Conservation (phyloP, 495 filamentous ascomycete genomes). For the Xylona heveae region DNA sequence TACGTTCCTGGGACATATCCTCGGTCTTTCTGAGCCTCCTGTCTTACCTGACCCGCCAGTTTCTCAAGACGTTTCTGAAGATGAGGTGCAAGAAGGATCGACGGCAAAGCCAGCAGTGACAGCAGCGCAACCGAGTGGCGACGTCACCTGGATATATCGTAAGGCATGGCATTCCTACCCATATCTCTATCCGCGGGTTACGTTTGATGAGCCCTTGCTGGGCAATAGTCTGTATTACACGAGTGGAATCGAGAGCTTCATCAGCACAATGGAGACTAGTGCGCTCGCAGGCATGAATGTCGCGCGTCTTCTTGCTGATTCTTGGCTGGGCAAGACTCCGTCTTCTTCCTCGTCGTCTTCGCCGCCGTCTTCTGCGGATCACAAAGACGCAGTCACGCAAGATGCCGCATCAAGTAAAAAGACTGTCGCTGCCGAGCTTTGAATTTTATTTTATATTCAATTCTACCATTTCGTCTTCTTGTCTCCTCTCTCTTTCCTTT, state of each 20-base stretch:
- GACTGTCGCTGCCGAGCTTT: too few species aligned
- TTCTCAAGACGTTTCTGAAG: not conserved
- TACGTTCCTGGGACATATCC: slow-evolving; percentile 33
- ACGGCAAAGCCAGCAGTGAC: too few species aligned
- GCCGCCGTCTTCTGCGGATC: too few species aligned
- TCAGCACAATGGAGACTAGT: slow-evolving; percentile 96
- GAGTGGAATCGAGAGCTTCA: slow-evolving; percentile 81
- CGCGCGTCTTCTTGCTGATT: slow-evolving; percentile 53
- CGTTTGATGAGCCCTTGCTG: slow-evolving; percentile 64
- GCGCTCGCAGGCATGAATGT: slow-evolving; percentile 91
- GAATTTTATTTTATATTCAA: too few species aligned
- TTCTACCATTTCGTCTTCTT: too few species aligned
- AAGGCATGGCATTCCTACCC: slow-evolving; percentile 74
- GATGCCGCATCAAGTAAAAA: too few species aligned
- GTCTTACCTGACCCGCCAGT: not conserved
- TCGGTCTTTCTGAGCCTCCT: slow-evolving; percentile 13
- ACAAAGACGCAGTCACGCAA: too few species aligned
- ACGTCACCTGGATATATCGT: slow-evolving; percentile 59
- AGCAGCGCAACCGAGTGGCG: slow-evolving; percentile 18
- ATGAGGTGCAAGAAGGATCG: slow-evolving; percentile 3
- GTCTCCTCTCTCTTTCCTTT: too few species aligned
- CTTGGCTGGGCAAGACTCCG: slow-evolving; percentile 20
- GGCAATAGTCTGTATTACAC: slow-evolving; percentile 62
- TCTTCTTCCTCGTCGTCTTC: too few species aligned
- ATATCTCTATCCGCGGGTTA: slow-evolving; percentile 57